Conservation (phyloP, 495 filamentous ascomycete species). For the Lophiotrema nucula region DNA sequence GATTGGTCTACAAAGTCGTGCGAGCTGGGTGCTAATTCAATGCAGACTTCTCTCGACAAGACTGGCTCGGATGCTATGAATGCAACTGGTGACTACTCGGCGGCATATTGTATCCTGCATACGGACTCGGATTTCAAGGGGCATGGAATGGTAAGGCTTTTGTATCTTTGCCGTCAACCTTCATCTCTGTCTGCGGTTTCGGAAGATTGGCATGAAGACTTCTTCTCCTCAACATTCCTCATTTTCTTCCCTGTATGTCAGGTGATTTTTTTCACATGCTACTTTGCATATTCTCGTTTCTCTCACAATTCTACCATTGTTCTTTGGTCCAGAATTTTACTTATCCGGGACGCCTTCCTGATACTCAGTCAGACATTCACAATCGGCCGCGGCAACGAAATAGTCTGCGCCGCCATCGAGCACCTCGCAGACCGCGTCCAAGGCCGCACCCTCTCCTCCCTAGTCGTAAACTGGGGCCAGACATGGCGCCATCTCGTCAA, state of each 20-base stretch:
- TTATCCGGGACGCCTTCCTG: too few relatives aligned
- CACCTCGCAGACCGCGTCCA: slow-evolving; percentile 71
- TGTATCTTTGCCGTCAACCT: neutral
- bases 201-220: neutral
- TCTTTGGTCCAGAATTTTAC: too few relatives aligned
- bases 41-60: slow-evolving; percentile 84
- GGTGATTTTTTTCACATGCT: too few relatives aligned
- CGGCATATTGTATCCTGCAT: slow-evolving; percentile 87
- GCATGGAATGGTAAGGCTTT: slow-evolving; percentile 75
- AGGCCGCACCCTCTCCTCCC: slow-evolving; percentile 67
- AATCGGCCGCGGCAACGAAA: slow-evolving; percentile 92
- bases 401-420: slow-evolving; percentile 82
- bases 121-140: slow-evolving; percentile 72
- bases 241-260: neutral
- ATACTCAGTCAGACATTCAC: slow-evolving; percentile 76
- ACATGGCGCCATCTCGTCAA: slow-evolving; percentile 90
- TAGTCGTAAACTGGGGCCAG: slow-evolving; percentile 78
- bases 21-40: neutral
- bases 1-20: neutral
- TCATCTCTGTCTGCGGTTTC: neutral
- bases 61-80: slow-evolving; percentile 98
- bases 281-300: too few relatives aligned
- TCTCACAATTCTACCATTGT: too few relatives aligned
- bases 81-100: slow-evolving; percentile 86
- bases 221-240: neutral